Base-by-base conservation (phyloP, 495 filamentous ascomycete species). In the Diplogelasinospora grovesii region DNA sequence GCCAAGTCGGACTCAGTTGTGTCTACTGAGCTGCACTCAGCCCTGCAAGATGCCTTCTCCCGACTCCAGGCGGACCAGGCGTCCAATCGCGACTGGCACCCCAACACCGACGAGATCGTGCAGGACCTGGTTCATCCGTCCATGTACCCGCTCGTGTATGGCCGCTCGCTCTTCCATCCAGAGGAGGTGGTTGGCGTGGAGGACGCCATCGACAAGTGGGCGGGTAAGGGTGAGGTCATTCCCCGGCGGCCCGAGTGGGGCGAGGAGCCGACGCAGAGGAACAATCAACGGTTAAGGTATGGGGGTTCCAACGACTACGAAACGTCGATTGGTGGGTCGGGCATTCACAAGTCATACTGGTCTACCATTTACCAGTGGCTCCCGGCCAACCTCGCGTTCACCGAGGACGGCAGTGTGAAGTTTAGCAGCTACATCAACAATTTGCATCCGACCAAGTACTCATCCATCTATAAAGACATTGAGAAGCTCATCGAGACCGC, bases 341-440 rank as follows among this genome's bases (percentile, higher is more conserved):
- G 4, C 54, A 19, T 49, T 64, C 9, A 34, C 36, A 1, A 18
- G 32, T 13, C 43, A 38, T 50, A 57, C 15, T 77, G 67, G 67
- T 73, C 71, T 0, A 50, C 49, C 0, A 30, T 44, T 2, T 81
- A 73, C 42, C 79, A 85, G 39, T 83, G 78, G 78, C 61, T 83
- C 9, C 81, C 81, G 0, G 70, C 66, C 30, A 71, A 83, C 23
- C 61, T 83, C 7, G 36, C 57, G 2, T 57, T 82, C 24, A 31
- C 43, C 1, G 49, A 54, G 2, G 28, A 67, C 61, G 59, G 68
- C 62, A 22, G 71, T 68, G 65, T 87, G 79, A 41, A 81, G 74
- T 60, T 89, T 76, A 50, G 79, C 70, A 55, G 70, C 65, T 82
- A 83, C 51, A 78, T 84, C 62, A 85, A 84, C 51, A 82, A 81